Percentiles rank a stretch among this genome's conserved stretches.
Evolutionary conservation across 1,284 basidiomycete species (phyloP).

Genomic region (Fomitopsis schrenkii): DNA sequence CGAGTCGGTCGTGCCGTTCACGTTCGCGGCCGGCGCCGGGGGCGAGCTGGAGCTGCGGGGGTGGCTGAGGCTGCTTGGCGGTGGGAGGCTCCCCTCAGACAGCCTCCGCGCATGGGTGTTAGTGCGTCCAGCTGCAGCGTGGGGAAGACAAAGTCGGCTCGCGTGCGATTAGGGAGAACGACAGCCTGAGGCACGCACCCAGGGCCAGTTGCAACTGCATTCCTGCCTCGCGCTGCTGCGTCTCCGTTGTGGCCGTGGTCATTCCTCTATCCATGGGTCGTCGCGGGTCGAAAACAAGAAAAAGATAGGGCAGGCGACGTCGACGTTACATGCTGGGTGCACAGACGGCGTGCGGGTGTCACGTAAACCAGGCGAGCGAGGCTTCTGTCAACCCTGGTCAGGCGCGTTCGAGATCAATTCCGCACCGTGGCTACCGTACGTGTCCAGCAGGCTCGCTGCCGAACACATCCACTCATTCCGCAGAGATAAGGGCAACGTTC

Average conservation of each 20-base stretch:
- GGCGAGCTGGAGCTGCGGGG: not conserved
- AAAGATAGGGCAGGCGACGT: not conserved
- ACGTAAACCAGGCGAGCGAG: not conserved
- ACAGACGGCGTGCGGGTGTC: not conserved
- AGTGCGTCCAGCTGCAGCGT: not conserved
- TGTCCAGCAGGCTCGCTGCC: too few species aligned
- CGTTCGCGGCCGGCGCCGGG: not conserved
- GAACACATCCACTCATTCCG: too few species aligned
- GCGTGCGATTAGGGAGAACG: not conserved
- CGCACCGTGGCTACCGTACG: too few species aligned
- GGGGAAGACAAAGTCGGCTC: not conserved
- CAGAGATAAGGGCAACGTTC: too few species aligned
- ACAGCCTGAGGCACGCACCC: not conserved
- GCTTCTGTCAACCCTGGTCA: not conserved
- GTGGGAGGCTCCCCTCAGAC: not conserved
- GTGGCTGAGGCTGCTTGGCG: slow-evolving; percentile 1
- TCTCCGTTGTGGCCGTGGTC: not conserved
- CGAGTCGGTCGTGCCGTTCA: slow-evolving; percentile 6
- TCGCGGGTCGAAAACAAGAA: not conserved
- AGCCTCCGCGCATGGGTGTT: not conserved
- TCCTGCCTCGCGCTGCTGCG: not conserved
- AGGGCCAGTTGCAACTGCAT: not conserved
- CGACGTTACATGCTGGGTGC: slow-evolving; percentile 1
- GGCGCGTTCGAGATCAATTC: not conserved
- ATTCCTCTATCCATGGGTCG: slow-evolving; percentile 8